These are phyloP conservation scores for Nitzschia sp. DNA, from an alignment of 108 stramenopile species.

Conservation along the genomic window DNA sequence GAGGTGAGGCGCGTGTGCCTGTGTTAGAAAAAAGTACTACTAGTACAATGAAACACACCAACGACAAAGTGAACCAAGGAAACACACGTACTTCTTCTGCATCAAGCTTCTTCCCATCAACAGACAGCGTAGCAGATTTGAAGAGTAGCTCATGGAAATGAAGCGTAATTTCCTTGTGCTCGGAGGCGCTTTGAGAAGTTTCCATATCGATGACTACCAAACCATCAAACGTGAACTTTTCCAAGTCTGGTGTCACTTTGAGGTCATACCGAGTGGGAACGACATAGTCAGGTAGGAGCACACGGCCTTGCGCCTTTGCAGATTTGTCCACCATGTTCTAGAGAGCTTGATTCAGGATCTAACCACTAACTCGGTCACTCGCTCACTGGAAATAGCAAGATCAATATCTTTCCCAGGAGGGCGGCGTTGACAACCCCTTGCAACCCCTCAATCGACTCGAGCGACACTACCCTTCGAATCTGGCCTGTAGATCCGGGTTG, in stretches of 20 bases:
- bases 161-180: conserved; percentile 61
- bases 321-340: conserved; percentile 24
- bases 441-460: too few species aligned
- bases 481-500: too few species aligned
- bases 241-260: conserved; percentile 74
- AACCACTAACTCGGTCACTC: not conserved
- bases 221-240: conserved; percentile 82
- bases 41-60: not conserved
- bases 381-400: not conserved
- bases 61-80: too few species aligned
- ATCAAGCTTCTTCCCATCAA: conserved; percentile 14
- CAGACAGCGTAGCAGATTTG: conserved; percentile 50
- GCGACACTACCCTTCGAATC: too few species aligned
- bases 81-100: conserved; percentile 33
- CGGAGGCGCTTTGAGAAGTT: conserved; percentile 17
- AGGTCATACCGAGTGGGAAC: conserved; percentile 67
- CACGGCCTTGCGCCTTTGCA: conserved; percentile 49
- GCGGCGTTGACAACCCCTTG: too few species aligned
- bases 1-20: too few species aligned
- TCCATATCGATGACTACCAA: conserved; percentile 35
- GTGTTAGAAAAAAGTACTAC: not conserved
- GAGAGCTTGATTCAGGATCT: not conserved
- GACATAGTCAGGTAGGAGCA: conserved; percentile 63
- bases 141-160: conserved; percentile 90
- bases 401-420: too few species aligned